Percentiles rank a stretch among this genome's conserved stretches.
These are phyloP conservation scores for Boeremia lycopersici DNA, from an alignment of 2,329 filamentous ascomycete species.

Conservation along the genomic window DNA sequence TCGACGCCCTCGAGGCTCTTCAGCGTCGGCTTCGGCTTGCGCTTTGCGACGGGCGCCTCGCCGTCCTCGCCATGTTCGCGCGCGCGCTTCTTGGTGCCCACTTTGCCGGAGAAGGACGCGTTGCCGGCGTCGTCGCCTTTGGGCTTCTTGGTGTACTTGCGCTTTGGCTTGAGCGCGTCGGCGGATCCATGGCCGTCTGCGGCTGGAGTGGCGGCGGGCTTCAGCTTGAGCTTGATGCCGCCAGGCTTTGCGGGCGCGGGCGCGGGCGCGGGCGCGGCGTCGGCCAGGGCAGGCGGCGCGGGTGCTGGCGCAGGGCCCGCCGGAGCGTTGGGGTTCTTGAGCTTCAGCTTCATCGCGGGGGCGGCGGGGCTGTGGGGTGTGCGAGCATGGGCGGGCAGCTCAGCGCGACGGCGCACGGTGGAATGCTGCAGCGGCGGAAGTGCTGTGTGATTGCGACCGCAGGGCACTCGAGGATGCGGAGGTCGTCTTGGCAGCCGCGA, in stretches of 20 bases:
- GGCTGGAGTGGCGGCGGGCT: conserved; percentile 26
- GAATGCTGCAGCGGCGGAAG: background rate
- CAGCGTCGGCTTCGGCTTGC: conserved; percentile 43
- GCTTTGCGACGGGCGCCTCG: conserved; percentile 36
- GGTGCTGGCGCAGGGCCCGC: conserved; percentile 26
- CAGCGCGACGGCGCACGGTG: conserved; percentile 15
- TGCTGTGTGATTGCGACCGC: background rate
- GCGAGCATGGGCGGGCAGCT: background rate
- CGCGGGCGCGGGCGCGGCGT: conserved; percentile 20
- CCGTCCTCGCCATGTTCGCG: conserved; percentile 45
- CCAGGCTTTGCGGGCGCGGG: conserved; percentile 19
- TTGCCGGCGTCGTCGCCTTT: conserved; percentile 42
- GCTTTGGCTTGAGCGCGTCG: conserved; percentile 50
- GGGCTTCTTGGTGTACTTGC: conserved; percentile 51
- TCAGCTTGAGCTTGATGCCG: conserved; percentile 43
- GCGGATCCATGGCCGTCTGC: conserved; percentile 35
- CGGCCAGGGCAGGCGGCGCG: conserved; percentile 14
- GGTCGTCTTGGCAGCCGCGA: conserved; percentile 25
- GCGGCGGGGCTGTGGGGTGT: background rate
- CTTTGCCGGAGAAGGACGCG: conserved; percentile 31
- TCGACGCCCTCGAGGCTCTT: conserved; percentile 38
- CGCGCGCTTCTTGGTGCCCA: conserved; percentile 42
- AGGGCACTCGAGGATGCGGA: background rate
- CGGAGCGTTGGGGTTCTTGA: conserved; percentile 31
- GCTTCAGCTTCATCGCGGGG: conserved; percentile 40